Evolutionary conservation across 176 grass and related monocot species (phyloP).

Genomic region (Thinopyrum elongatum): DNA sequence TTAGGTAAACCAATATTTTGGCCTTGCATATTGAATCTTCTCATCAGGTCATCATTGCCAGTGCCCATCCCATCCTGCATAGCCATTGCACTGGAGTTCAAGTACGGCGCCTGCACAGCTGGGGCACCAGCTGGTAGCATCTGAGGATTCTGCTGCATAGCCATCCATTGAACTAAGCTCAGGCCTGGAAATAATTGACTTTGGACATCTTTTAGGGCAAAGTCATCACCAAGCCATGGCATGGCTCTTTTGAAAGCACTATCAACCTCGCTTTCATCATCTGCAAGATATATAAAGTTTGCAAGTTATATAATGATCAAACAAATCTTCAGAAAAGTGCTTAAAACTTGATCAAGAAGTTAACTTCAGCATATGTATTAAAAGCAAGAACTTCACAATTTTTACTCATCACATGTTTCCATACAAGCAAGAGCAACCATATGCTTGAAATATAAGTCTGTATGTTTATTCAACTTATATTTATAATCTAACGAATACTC

Average conservation of each 20-base stretch:
- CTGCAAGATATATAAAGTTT: slow-evolving; percentile 47
- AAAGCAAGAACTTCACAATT: neutral
- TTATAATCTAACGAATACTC: neutral
- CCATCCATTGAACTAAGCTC: slow-evolving; percentile 95
- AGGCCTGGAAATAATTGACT: slow-evolving; percentile 84
- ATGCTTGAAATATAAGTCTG: neutral
- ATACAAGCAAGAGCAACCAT: slow-evolving; percentile 8
- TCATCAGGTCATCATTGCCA: slow-evolving; percentile 50
- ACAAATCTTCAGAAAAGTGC: neutral
- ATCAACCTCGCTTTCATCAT: slow-evolving; percentile 84
- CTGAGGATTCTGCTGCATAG: slow-evolving; percentile 94
- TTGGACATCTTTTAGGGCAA: slow-evolving; percentile 88
- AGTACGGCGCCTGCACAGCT: slow-evolving; percentile 43
- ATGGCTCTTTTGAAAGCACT: slow-evolving; percentile 90
- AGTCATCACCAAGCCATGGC: slow-evolving; percentile 89
- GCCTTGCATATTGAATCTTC: slow-evolving; percentile 62
- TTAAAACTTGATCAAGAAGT: neutral
- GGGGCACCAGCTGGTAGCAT: slow-evolving; percentile 49
- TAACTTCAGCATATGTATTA: neutral
- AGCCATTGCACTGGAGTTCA: slow-evolving; percentile 41
- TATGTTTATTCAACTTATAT: slow-evolving; percentile 3
- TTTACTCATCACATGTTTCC: neutral
- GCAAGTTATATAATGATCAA: slow-evolving; percentile 30
- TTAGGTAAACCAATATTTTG: slow-evolving; percentile 57
- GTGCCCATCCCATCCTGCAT: slow-evolving; percentile 48